A percentile compares a stretch with the other conserved stretches of the same genome.
phyloP scores from a whole-genome alignment of 129 eudicot species.

The Flaveria trinervia region DNA sequence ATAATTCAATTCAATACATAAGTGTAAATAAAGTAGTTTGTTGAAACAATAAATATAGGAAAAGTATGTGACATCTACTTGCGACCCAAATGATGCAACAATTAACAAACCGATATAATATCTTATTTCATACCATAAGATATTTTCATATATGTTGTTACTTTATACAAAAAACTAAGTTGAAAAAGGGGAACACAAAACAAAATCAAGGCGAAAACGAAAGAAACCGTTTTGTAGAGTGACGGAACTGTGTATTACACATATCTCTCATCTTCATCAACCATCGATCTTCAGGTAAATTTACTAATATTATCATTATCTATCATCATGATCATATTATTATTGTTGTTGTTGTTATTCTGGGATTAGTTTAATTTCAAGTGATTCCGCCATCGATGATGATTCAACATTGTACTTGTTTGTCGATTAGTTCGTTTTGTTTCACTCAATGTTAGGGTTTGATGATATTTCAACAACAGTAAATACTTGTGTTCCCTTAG shows the following conservation, averaged over 20 bases:
- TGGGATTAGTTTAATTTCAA: background rate
- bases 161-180: too few relatives aligned
- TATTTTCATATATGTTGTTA: too few relatives aligned
- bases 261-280: constrained; percentile 25
- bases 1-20: too few relatives aligned
- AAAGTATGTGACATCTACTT: too few relatives aligned
- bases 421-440: constrained; percentile 7
- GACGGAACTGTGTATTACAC: constrained; percentile 39
- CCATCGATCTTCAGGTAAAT: constrained; percentile 42
- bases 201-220: constrained; percentile 42
- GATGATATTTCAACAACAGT: background rate
- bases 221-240: constrained; percentile 51
- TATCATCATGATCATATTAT: background rate
- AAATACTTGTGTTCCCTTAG: background rate
- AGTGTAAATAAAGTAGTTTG: too few relatives aligned
- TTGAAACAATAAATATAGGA: too few relatives aligned
- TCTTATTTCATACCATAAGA: too few relatives aligned
- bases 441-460: constrained; percentile 24
- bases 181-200: constrained; percentile 15
- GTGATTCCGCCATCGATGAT: constrained; percentile 12
- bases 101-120: too few relatives aligned
- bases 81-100: too few relatives aligned
- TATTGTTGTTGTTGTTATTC: too few relatives aligned
- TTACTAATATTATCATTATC: too few relatives aligned
- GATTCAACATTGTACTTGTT: constrained; percentile 27